Evolutionary conservation across 2,329 filamentous ascomycete species (phyloP).

Genomic region (Ophiostoma sp.): DNA sequence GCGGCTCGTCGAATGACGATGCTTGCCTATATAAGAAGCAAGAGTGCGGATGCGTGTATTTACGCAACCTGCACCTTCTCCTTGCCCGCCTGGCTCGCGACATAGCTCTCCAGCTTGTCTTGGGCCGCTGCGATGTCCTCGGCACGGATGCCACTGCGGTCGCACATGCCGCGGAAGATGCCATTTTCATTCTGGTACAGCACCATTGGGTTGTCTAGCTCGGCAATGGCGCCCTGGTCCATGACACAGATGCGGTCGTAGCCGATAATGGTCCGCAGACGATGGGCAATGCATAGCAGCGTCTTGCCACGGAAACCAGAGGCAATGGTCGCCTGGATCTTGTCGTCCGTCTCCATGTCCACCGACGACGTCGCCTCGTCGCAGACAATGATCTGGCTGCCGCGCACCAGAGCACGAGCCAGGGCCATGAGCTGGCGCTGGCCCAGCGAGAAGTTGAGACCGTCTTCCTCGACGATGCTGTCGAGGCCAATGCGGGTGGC

Average conservation of each 20-base stretch:
- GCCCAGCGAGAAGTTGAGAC: slow-evolving; percentile 91
- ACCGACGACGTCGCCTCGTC: slow-evolving; percentile 94
- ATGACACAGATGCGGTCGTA: slow-evolving; percentile 98
- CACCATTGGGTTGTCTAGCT: slow-evolving; percentile 74
- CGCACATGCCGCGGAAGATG: slow-evolving; percentile 89
- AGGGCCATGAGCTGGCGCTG: slow-evolving; percentile 95
- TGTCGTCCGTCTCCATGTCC: slow-evolving; percentile 94
- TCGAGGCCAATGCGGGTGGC: slow-evolving; percentile 73
- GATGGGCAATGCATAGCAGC: slow-evolving; percentile 87
- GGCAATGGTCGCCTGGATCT: slow-evolving; percentile 88
- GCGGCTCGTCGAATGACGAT: not conserved
- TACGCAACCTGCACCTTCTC: not conserved
- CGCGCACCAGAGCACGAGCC: slow-evolving; percentile 83
- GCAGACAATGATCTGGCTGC: slow-evolving; percentile 89
- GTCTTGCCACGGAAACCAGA: slow-evolving; percentile 83
- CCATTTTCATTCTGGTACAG: slow-evolving; percentile 69
- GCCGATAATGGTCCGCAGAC: slow-evolving; percentile 85
- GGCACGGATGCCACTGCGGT: slow-evolving; percentile 71
- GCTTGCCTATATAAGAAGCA: not conserved
- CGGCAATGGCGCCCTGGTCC: slow-evolving; percentile 84
- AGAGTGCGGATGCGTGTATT: not conserved
- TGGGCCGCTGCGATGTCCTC: slow-evolving; percentile 54
- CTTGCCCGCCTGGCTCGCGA: slow-evolving; percentile 24
- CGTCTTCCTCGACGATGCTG: slow-evolving; percentile 85
- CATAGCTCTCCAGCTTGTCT: slow-evolving; percentile 30